Evolutionary conservation across 2,329 filamentous ascomycete genomes (phyloP).

Genomic region (Penicillium psychrosexuale): DNA sequence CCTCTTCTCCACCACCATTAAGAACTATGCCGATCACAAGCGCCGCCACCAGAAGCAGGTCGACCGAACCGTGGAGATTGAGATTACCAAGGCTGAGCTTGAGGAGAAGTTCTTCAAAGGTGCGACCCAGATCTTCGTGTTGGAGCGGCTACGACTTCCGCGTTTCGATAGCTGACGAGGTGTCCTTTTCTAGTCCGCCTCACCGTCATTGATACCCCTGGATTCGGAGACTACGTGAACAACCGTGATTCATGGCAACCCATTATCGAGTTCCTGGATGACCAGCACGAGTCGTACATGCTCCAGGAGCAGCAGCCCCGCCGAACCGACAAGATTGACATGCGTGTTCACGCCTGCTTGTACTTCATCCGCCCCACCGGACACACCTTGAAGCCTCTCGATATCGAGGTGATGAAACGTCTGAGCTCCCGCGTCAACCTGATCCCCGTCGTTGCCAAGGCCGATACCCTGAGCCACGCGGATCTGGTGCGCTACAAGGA

Average conservation of each 20-base stretch:
- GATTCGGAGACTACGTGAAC: conserved; percentile 99
- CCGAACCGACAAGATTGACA: conserved; percentile 97
- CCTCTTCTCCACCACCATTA: conserved; percentile 99
- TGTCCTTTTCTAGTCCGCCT: conserved; percentile 68
- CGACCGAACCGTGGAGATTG: conserved; percentile 99
- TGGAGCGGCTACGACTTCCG: neutral
- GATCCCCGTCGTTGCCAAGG: conserved; percentile 98
- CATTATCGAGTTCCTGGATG: conserved; percentile 99
- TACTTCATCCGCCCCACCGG: conserved; percentile 99
- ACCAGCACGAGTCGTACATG: conserved; percentile 99
- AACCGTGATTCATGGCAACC: conserved; percentile 99
- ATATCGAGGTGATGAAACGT: conserved; percentile 99
- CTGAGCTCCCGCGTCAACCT: conserved; percentile 96
- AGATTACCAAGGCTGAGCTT: conserved; percentile 98
- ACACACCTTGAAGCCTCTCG: conserved; percentile 95
- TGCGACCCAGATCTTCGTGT: conserved; percentile 40
- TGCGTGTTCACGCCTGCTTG: conserved; percentile 95
- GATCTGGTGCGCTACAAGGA: conserved; percentile 94
- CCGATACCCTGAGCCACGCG: conserved; percentile 89
- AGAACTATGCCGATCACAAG: conserved; percentile 99
- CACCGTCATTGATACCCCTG: conserved; percentile 97
- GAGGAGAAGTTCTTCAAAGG: conserved; percentile 99
- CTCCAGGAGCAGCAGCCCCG: conserved; percentile 99
- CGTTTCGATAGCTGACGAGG: conserved; percentile 4
- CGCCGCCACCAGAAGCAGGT: conserved; percentile 98